A percentile compares a stretch with the other conserved stretches of the same genome.
Evolutionary conservation across 1,139 yeast genomes (phyloP).

Genomic region (Hyphopichia buzzinii): DNA sequence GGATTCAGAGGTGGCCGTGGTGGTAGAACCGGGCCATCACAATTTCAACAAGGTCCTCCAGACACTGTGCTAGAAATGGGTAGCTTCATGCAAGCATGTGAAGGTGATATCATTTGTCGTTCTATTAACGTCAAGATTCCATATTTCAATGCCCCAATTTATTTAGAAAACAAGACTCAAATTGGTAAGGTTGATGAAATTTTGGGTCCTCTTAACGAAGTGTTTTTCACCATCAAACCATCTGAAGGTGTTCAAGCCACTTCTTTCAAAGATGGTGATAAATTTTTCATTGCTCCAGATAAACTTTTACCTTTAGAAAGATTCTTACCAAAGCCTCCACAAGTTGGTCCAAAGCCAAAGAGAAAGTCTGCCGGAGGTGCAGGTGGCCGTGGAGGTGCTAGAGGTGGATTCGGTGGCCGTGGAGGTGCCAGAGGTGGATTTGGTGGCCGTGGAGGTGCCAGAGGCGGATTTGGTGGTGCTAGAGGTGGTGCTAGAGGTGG

Average conservation of each 20-base stretch:
- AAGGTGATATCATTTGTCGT: constrained; percentile 96
- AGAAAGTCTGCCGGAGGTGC: constrained; percentile 58
- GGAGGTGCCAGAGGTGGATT: constrained; percentile 49
- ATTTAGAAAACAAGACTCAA: constrained; percentile 89
- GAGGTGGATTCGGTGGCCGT: constrained; percentile 31
- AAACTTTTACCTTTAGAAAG: constrained; percentile 93
- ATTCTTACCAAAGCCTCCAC: constrained; percentile 90
- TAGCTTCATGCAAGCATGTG: constrained; percentile 84
- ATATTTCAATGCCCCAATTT: constrained; percentile 98
- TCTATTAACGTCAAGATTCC: constrained; percentile 93
- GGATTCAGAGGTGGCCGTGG: constrained; percentile 71
- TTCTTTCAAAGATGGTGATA: constrained; percentile 93
- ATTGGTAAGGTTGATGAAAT: constrained; percentile 98
- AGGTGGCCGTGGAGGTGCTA: constrained; percentile 25
- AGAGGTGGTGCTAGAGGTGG: constrained; percentile 36
- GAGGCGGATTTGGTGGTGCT: constrained; percentile 21
- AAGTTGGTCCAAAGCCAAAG: constrained; percentile 72
- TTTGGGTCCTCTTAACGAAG: constrained; percentile 95
- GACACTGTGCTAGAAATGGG: constrained; percentile 96
- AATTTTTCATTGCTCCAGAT: constrained; percentile 92
- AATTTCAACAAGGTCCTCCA: constrained; percentile 83
- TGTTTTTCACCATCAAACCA: constrained; percentile 92
- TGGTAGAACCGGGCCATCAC: constrained; percentile 53
- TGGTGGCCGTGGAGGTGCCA: constrained; percentile 31
- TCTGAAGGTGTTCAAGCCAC: constrained; percentile 93